Conservation (phyloP, 805 yeast species). For the Yamadazyma nakazawae region DNA sequence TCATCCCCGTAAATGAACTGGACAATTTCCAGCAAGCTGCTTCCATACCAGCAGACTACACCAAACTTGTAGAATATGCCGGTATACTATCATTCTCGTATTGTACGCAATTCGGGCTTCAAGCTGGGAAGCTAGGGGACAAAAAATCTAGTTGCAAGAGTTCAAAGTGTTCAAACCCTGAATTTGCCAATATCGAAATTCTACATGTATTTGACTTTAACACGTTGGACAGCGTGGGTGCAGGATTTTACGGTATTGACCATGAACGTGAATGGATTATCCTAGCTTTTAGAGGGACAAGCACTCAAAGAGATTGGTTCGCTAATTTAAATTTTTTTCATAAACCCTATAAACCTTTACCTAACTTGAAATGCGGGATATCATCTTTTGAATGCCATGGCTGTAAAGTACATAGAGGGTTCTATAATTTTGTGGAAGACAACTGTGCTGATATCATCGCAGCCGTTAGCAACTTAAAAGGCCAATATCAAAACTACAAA, state of each 20-base stretch:
- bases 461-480: slow-evolving; percentile 29
- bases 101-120: slow-evolving; percentile 32
- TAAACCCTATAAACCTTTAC: slow-evolving; percentile 46
- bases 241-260: slow-evolving; percentile 55
- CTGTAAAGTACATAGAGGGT: slow-evolving; percentile 67
- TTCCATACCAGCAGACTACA: slow-evolving; percentile 16
- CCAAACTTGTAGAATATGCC: slow-evolving; percentile 30
- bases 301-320: slow-evolving; percentile 58
- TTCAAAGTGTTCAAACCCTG: slow-evolving; percentile 20
- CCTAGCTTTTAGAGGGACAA: slow-evolving; percentile 62
- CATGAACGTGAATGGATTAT: slow-evolving; percentile 40
- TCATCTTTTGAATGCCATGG: slow-evolving; percentile 35
- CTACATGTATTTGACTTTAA: slow-evolving; percentile 40
- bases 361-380: slow-evolving; percentile 11
- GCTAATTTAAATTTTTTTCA: slow-evolving; percentile 53
- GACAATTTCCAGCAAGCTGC: not conserved
- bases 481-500: slow-evolving; percentile 45
- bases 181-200: slow-evolving; percentile 29
- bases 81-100: slow-evolving; percentile 35
- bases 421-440: slow-evolving; percentile 44
- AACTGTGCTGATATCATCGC: slow-evolving; percentile 38
- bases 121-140: slow-evolving; percentile 21
- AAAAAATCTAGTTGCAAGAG: slow-evolving; percentile 21
- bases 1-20: not conserved
- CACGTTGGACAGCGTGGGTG: slow-evolving; percentile 44